A percentile compares a stretch with the other conserved stretches of the same genome.
Evolutionary conservation across 2,329 filamentous ascomycete species (phyloP).

Genomic region (Aspergillus uvarum): DNA sequence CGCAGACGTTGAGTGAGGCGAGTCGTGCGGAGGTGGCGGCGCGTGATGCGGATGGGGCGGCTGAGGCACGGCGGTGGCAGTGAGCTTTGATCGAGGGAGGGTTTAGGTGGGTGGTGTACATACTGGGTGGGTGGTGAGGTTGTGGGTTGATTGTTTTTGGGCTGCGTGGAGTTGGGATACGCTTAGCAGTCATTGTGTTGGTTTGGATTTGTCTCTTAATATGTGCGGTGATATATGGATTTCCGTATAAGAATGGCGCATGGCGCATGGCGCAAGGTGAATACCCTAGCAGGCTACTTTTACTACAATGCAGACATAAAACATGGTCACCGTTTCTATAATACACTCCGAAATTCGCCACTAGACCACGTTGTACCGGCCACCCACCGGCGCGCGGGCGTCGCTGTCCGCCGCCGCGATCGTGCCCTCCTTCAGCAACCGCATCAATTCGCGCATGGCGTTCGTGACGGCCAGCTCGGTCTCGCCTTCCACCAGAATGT

Average conservation of each 20-base stretch:
- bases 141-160: background rate
- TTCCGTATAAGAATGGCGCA: background rate
- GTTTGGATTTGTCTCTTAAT: background rate
- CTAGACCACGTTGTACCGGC: constrained; percentile 81
- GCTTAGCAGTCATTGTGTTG: background rate
- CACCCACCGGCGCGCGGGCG: constrained; percentile 71
- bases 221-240: background rate
- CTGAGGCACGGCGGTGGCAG: constrained; percentile 58
- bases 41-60: constrained; percentile 66
- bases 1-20: constrained; percentile 65
- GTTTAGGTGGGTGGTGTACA: background rate
- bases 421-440: constrained; percentile 84
- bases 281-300: constrained; percentile 1
- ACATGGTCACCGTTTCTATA: constrained; percentile 17
- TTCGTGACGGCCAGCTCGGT: constrained; percentile 89
- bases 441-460: constrained; percentile 85
- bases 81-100: constrained; percentile 32
- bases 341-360: background rate
- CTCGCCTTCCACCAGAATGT: constrained; percentile 96
- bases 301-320: background rate
- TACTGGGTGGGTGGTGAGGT: background rate
- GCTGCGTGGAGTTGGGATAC: background rate
- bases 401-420: constrained; percentile 87
- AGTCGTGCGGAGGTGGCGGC: constrained; percentile 65
- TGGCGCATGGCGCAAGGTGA: background rate